Percentiles rank a stretch among this genome's conserved stretches.
Conservation (phyloP, 768 basidiomycete species). For the Stropharia rugosoannulata region DNA sequence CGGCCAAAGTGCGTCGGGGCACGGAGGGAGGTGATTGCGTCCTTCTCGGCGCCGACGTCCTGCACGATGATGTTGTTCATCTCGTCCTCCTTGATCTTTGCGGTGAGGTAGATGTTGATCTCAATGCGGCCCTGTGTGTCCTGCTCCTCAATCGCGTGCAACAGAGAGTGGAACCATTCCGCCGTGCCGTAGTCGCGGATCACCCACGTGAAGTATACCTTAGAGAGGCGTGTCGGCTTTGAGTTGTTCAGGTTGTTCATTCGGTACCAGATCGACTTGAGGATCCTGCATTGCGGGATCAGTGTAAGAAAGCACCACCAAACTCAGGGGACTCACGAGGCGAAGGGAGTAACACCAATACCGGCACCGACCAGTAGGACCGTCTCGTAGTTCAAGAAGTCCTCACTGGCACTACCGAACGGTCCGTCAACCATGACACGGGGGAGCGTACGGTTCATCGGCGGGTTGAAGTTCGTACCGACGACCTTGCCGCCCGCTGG, state of each 20-base stretch:
- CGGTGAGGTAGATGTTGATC: constrained; percentile 93
- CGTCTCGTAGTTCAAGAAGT: constrained; percentile 88
- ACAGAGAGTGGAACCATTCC: constrained; percentile 92
- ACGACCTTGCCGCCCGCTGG: constrained; percentile 58
- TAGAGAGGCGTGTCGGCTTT: constrained; percentile 80
- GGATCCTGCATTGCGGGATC: constrained; percentile 46
- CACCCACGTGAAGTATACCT: constrained; percentile 95
- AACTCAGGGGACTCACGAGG: constrained; percentile 60
- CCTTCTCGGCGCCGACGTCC: constrained; percentile 91
- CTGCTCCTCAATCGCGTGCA: constrained; percentile 92
- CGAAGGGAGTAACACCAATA: constrained; percentile 96
- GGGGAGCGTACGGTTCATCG: constrained; percentile 74
- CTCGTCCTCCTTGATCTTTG: constrained; percentile 88
- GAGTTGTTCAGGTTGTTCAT: constrained; percentile 83
- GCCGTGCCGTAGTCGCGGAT: constrained; percentile 90
- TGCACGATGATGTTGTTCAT: constrained; percentile 90
- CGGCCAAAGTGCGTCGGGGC: constrained; percentile 93
- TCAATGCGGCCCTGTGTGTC: constrained; percentile 85
- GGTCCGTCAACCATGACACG: constrained; percentile 97
- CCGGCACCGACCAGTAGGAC: constrained; percentile 90
- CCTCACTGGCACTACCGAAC: constrained; percentile 90
- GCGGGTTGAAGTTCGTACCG: constrained; percentile 52
- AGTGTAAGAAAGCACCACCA: not conserved
- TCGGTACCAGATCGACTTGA: constrained; percentile 94
- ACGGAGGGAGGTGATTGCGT: constrained; percentile 85